A percentile compares a stretch with the other conserved stretches of the same genome.
Evolutionary conservation across 345 rosid species (phyloP).

Genomic region (Litchi chinensis): DNA sequence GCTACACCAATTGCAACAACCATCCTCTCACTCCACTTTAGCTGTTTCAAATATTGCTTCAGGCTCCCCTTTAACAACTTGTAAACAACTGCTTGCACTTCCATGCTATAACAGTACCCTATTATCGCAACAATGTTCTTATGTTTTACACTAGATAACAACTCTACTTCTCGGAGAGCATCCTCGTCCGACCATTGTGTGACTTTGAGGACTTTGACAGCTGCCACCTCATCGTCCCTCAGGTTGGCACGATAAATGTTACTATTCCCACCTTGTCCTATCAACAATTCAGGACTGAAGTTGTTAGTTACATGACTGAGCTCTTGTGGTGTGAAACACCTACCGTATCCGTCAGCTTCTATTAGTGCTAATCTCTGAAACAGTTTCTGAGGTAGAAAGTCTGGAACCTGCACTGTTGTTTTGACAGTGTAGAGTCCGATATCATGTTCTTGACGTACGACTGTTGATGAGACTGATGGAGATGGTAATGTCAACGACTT

Average conservation of each 20-base stretch:
- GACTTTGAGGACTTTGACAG: slow-evolving; percentile 41
- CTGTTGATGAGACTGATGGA: slow-evolving; percentile 19
- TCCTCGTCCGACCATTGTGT: slow-evolving; percentile 31
- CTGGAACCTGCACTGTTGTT: slow-evolving; percentile 18
- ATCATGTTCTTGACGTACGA: neutral
- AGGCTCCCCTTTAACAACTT: slow-evolving; percentile 39
- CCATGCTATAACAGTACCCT: slow-evolving; percentile 34
- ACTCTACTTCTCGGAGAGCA: slow-evolving; percentile 39
- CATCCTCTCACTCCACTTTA: slow-evolving; percentile 40
- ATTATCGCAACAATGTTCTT: slow-evolving; percentile 39
- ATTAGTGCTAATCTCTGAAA: slow-evolving; percentile 13
- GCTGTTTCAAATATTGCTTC: slow-evolving; percentile 32
- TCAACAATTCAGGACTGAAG: slow-evolving; percentile 36
- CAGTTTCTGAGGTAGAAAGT: slow-evolving; percentile 4
- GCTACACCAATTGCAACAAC: slow-evolving; percentile 43
- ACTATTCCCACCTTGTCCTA: slow-evolving; percentile 39
- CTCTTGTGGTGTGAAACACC: slow-evolving; percentile 31
- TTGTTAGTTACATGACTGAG: slow-evolving; percentile 27
- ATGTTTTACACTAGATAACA: slow-evolving; percentile 29
- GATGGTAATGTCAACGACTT: slow-evolving; percentile 29
- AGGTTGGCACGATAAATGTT: slow-evolving; percentile 34
- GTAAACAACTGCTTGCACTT: slow-evolving; percentile 37
- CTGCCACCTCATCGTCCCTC: slow-evolving; percentile 32
- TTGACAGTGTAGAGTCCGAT: neutral
- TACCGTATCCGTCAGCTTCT: slow-evolving; percentile 15